Evolutionary conservation across 2,329 filamentous ascomycete species (phyloP), one percentile per base, ranked within the genome.

Genomic region (Cladosporium colombiae): DNA sequence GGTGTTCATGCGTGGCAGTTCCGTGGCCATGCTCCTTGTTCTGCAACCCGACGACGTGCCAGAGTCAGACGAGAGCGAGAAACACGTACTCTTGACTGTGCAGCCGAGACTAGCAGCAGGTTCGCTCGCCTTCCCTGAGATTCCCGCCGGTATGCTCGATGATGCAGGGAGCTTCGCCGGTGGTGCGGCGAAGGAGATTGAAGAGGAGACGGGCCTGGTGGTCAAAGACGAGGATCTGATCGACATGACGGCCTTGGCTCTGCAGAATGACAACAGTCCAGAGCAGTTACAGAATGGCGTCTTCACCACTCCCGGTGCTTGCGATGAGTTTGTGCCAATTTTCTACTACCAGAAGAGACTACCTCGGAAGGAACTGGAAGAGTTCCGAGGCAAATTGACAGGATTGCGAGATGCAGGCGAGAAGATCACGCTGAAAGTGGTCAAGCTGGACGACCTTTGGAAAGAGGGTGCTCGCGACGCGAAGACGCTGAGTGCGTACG

Each of bases 111-210:
- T 86, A 13, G 83, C 86, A 5, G 83, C 84, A 0, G 84, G 82
- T 0, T 84, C 81, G 1, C 78, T 88, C 3, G 76, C 81, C 1
- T 84, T 88, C 65, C 71, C 80, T 14, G 86, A 88, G 71, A 81
- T 88, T 10, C 86, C 86, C 2, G 86, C 86, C 0, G 86, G 86
- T 21, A 87, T 88, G 85, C 77, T 88, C 1, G 86, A 88, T 68
- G 83, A 84, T 67, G 77, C 76, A 44, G 82, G 83, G 11, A 81
- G 81, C 0, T 85, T 88, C 67, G 77, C 80, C 0, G 85, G 85
- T 7, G 82, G 79, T 11, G 86, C 86, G 0, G 85, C 84, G 2
- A 81, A 82, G 59, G 85, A 88, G 68, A 85, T 88, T 40, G 70
- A 81, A 33, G 85, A 88, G 72, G 86, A 88, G 72, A 85, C 84